These are phyloP conservation scores for Hyphopichia homilentoma DNA, from an alignment of 805 yeast genomes.

Conservation along the genomic window DNA sequence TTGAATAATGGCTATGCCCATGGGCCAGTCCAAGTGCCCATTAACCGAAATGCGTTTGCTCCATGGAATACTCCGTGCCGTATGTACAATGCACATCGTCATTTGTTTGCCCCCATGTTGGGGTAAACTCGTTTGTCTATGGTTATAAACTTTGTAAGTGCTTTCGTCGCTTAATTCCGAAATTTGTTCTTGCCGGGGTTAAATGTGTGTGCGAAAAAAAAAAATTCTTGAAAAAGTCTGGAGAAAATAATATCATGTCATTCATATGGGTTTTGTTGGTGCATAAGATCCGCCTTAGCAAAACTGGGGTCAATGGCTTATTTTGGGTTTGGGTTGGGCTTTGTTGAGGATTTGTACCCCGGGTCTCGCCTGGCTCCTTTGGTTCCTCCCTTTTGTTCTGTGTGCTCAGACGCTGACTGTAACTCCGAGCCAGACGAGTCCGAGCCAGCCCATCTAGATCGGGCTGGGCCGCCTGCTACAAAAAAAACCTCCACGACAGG, in stretches of 20 bases:
- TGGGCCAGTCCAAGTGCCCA: too few relatives aligned
- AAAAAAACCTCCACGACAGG: slow-evolving; percentile 13
- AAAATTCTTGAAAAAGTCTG: background rate
- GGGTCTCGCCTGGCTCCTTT: background rate
- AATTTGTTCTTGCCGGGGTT: background rate
- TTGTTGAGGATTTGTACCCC: background rate
- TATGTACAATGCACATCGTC: too few relatives aligned
- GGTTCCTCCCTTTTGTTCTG: background rate
- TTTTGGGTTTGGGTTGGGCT: background rate
- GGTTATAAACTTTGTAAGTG: too few relatives aligned
- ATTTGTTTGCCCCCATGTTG: too few relatives aligned
- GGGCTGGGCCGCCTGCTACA: background rate
- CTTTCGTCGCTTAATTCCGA: too few relatives aligned
- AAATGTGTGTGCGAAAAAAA: background rate
- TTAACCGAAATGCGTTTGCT: too few relatives aligned
- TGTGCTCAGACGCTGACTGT: background rate
- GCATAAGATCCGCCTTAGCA: background rate
- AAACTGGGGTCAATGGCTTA: background rate
- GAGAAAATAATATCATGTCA: too few relatives aligned
- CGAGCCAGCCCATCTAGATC: background rate
- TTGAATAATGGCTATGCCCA: too few relatives aligned
- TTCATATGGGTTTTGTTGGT: background rate
- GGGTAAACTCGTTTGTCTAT: too few relatives aligned
- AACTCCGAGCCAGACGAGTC: background rate
- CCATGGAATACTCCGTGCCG: too few relatives aligned